phyloP scores from a whole-genome alignment of 441 rosid species.

The Pelargonium fulgidum region DNA sequence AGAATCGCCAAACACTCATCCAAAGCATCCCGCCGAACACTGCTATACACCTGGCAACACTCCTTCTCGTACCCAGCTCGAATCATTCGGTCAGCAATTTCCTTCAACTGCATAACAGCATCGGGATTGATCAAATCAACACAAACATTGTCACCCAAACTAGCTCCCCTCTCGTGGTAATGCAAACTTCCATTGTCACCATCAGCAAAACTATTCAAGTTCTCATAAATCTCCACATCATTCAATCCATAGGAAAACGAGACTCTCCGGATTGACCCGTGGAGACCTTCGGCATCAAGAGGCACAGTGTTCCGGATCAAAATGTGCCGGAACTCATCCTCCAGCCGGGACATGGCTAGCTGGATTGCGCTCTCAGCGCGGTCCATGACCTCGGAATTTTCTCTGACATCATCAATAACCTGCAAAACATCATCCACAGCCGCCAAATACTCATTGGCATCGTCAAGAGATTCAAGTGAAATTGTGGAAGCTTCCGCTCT shows the following conservation, averaged over 20 bases:
- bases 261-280: slow-evolving; percentile 74
- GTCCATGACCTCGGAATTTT: slow-evolving; percentile 46
- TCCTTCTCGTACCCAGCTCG: slow-evolving; percentile 81
- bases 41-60: slow-evolving; percentile 79
- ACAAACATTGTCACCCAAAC: slow-evolving; percentile 62
- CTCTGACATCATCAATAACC: slow-evolving; percentile 38
- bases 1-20: slow-evolving; percentile 74
- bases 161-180: slow-evolving; percentile 70
- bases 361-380: slow-evolving; percentile 86
- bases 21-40: slow-evolving; percentile 67
- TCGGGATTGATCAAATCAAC: slow-evolving; percentile 72
- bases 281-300: slow-evolving; percentile 59
- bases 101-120: slow-evolving; percentile 55
- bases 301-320: slow-evolving; percentile 74
- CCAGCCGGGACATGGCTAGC: slow-evolving; percentile 83
- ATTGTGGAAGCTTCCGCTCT: slow-evolving; percentile 22
- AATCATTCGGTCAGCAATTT: slow-evolving; percentile 85
- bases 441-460: slow-evolving; percentile 51
- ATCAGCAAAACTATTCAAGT: slow-evolving; percentile 47
- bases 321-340: slow-evolving; percentile 80
- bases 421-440: slow-evolving; percentile 74
- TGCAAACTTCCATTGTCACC: background rate
- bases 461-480: slow-evolving; percentile 36
- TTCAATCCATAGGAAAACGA: slow-evolving; percentile 44
- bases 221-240: slow-evolving; percentile 62